phyloP scores from a whole-genome alignment of 1,139 yeast genomes.

The Hyphopichia khmerensis region DNA sequence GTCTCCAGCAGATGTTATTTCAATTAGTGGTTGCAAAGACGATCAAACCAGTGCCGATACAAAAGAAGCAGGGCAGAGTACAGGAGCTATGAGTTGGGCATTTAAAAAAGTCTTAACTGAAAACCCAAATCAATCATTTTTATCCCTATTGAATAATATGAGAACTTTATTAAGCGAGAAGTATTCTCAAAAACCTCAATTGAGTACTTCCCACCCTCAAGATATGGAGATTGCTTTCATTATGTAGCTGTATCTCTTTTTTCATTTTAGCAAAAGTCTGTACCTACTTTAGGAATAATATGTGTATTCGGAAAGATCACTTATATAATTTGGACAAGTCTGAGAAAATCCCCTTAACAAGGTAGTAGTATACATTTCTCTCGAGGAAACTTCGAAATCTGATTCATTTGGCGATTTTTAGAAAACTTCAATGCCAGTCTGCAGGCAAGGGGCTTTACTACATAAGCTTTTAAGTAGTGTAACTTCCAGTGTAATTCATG shows the following conservation, averaged over 20 bases:
- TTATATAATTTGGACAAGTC: too few species aligned
- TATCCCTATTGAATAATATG: conserved; percentile 78
- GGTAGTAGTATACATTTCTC: too few species aligned
- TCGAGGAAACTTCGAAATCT: too few species aligned
- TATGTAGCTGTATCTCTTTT: conserved; percentile 12
- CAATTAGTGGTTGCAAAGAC: conserved; percentile 89
- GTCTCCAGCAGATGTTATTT: conserved; percentile 85
- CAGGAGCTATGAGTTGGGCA: conserved; percentile 96
- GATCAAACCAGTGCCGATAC: conserved; percentile 83
- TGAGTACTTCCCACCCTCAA: conserved; percentile 80
- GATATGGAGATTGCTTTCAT: conserved; percentile 69
- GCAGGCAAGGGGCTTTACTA: too few species aligned
- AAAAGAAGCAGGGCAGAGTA: conserved; percentile 67
- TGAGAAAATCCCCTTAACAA: too few species aligned
- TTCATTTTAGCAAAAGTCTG: too few species aligned
- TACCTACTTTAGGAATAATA: too few species aligned
- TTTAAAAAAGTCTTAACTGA: conserved; percentile 69
- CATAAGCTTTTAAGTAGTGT: too few species aligned
- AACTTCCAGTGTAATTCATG: too few species aligned
- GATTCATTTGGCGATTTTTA: too few species aligned
- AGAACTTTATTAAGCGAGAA: conserved; percentile 65
- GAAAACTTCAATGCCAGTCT: too few species aligned
- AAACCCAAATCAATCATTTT: conserved; percentile 72
- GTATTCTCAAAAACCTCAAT: conserved; percentile 87
- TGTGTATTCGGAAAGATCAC: too few species aligned